These are phyloP conservation scores for Vanderwaltozyma yarrowii DNA, from an alignment of 805 yeast species.

Conservation along the genomic window DNA sequence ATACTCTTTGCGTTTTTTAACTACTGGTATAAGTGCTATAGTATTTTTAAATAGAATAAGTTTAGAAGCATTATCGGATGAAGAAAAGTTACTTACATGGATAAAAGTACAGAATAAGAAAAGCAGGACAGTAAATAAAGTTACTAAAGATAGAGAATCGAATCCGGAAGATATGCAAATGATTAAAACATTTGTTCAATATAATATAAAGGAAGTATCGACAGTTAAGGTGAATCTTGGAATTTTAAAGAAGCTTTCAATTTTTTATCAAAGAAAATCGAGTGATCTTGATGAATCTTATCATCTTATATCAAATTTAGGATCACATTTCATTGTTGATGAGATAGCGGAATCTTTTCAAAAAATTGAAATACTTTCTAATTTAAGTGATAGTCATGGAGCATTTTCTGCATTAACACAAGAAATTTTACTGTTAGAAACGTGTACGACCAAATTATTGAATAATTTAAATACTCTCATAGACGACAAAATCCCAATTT, in stretches of 20 bases:
- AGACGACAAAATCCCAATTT: slow-evolving; percentile 28
- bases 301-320: slow-evolving; percentile 1
- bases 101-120: slow-evolving; percentile 3
- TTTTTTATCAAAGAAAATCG: slow-evolving; percentile 13
- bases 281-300: slow-evolving; percentile 12
- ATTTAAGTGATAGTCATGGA: background rate
- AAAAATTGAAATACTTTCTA: background rate
- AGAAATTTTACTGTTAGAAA: slow-evolving; percentile 10
- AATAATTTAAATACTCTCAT: slow-evolving; percentile 27
- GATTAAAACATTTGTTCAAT: slow-evolving; percentile 19
- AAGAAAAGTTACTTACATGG: slow-evolving; percentile 10
- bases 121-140: background rate
- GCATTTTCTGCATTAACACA: background rate
- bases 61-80: slow-evolving; percentile 4
- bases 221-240: slow-evolving; percentile 6
- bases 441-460: slow-evolving; percentile 18
- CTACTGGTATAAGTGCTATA: slow-evolving; percentile 10
- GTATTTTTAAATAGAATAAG: slow-evolving; percentile 5
- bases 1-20: slow-evolving; percentile 2
- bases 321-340: background rate
- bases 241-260: slow-evolving; percentile 13
- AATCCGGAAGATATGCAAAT: slow-evolving; percentile 22
- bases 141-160: slow-evolving; percentile 5
- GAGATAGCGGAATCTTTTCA: background rate
- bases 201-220: slow-evolving; percentile 15